Evolutionary conservation across 1,284 basidiomycete species (phyloP).

Genomic region (Ceratobasidium sp.): DNA sequence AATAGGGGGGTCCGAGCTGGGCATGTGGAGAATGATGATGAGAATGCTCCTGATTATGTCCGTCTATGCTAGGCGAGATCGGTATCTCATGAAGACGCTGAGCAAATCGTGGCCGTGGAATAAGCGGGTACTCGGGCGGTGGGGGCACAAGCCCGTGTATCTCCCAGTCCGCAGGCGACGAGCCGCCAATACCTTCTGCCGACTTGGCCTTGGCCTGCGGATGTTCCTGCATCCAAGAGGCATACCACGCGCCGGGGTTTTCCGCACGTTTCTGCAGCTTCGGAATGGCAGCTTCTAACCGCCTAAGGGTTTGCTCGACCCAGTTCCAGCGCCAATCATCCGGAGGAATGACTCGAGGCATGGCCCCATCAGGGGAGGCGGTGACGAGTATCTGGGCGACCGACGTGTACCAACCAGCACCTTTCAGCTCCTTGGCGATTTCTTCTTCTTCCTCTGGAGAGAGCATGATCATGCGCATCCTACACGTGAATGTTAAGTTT

Average conservation of each 20-base stretch:
- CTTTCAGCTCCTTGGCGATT: slow-evolving; percentile 76
- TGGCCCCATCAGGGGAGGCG: slow-evolving; percentile 49
- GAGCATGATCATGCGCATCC: slow-evolving; percentile 84
- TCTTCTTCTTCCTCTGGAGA: slow-evolving; percentile 90
- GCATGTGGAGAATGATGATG: slow-evolving; percentile 58
- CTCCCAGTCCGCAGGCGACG: slow-evolving; percentile 13
- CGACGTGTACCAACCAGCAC: slow-evolving; percentile 82
- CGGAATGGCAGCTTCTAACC: slow-evolving; percentile 73
- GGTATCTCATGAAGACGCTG: slow-evolving; percentile 54
- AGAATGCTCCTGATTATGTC: slow-evolving; percentile 48
- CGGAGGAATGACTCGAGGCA: slow-evolving; percentile 67
- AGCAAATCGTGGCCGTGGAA: slow-evolving; percentile 70
- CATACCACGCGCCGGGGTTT: slow-evolving; percentile 52
- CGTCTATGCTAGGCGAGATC: slow-evolving; percentile 12
- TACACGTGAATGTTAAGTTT: slow-evolving; percentile 49
- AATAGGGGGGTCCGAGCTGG: slow-evolving; percentile 83
- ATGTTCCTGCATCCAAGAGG: slow-evolving; percentile 31
- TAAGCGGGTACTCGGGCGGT: slow-evolving; percentile 72
- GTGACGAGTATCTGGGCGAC: slow-evolving; percentile 77
- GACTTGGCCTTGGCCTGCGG: neutral
- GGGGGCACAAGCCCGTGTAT: slow-evolving; percentile 64
- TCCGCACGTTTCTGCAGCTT: slow-evolving; percentile 62
- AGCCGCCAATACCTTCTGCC: neutral
- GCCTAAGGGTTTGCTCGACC: slow-evolving; percentile 77
- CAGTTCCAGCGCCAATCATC: slow-evolving; percentile 85